A percentile compares a stretch with the other conserved stretches of the same genome.
Conservation (phyloP, 345 rosid genomes). For the Conringia planisiliqua region DNA sequence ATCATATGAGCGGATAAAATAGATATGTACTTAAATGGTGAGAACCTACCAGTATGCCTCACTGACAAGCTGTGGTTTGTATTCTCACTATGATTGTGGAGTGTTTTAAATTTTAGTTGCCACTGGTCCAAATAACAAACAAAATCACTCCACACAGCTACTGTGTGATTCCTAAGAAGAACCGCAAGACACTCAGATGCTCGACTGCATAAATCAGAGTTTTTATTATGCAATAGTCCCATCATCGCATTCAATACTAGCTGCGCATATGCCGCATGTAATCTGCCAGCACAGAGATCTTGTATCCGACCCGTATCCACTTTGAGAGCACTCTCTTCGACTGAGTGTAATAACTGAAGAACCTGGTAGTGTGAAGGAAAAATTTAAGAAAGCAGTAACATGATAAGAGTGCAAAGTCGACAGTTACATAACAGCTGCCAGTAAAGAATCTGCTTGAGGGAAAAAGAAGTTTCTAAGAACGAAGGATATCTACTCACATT, state of each 20-base stretch:
- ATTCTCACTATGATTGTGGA: slow-evolving; percentile 33
- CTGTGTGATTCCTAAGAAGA: slow-evolving; percentile 49
- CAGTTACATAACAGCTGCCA: not conserved
- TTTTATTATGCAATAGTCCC: slow-evolving; percentile 73
- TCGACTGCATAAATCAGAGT: slow-evolving; percentile 59
- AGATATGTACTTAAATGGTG: slow-evolving; percentile 12
- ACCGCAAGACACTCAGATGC: slow-evolving; percentile 74
- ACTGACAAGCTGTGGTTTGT: slow-evolving; percentile 34
- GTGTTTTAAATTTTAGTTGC: slow-evolving; percentile 41
- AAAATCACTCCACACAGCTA: slow-evolving; percentile 63
- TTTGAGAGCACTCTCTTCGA: slow-evolving; percentile 67
- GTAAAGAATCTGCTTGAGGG: not conserved
- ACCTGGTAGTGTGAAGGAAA: slow-evolving; percentile 50
- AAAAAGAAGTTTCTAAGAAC: not conserved
- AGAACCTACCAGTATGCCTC: slow-evolving; percentile 47
- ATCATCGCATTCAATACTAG: slow-evolving; percentile 62
- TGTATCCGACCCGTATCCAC: slow-evolving; percentile 70
- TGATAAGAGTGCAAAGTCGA: slow-evolving; percentile 2
- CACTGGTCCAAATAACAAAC: slow-evolving; percentile 46
- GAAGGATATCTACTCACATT: slow-evolving; percentile 47
- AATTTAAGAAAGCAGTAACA: not conserved
- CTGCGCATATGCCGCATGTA: slow-evolving; percentile 52
- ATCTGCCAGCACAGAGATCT: slow-evolving; percentile 62
- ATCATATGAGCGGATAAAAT: not conserved
- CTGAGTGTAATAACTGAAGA: slow-evolving; percentile 54